Percentiles rank a stretch among this genome's conserved stretches.
phyloP scores from a whole-genome alignment of 2,329 filamentous ascomycete species.

The Neonectria faginata region DNA sequence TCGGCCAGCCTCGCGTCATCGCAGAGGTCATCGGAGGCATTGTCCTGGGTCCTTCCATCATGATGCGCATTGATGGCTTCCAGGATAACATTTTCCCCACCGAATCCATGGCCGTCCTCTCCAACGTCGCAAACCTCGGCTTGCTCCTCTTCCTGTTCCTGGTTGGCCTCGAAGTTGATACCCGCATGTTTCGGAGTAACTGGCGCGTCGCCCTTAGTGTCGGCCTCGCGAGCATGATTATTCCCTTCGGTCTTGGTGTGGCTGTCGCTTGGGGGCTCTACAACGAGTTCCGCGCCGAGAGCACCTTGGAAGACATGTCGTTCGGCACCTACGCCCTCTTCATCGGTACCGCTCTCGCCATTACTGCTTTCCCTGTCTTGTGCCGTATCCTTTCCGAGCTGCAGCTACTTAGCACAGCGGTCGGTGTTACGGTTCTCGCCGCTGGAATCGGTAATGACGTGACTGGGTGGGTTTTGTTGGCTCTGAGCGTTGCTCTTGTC shows the following conservation, averaged over 20 bases:
- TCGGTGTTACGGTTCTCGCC: slow-evolving; percentile 89
- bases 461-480: slow-evolving; percentile 82
- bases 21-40: slow-evolving; percentile 89
- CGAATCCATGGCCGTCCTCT: slow-evolving; percentile 79
- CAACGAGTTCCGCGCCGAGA: slow-evolving; percentile 71
- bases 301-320: slow-evolving; percentile 54
- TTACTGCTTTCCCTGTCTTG: slow-evolving; percentile 91
- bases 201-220: slow-evolving; percentile 85
- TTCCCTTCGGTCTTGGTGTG: slow-evolving; percentile 86
- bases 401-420: slow-evolving; percentile 83
- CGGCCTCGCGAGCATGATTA: slow-evolving; percentile 79
- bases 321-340: slow-evolving; percentile 75
- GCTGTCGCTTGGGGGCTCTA: slow-evolving; percentile 86
- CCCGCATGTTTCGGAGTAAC: slow-evolving; percentile 80
- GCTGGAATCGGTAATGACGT: slow-evolving; percentile 93
- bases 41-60: slow-evolving; percentile 85
- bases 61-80: slow-evolving; percentile 88
- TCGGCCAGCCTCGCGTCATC: slow-evolving; percentile 85
- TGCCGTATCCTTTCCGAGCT: slow-evolving; percentile 94
- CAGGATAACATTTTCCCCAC: slow-evolving; percentile 79
- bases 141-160: slow-evolving; percentile 88
- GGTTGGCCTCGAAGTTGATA: slow-evolving; percentile 87
- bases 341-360: slow-evolving; percentile 92
- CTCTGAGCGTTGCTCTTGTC: slow-evolving; percentile 91
- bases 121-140: slow-evolving; percentile 84